Evolutionary conservation across 2,329 filamentous ascomycete species (phyloP).

Genomic region (Fusarium haematococcum): DNA sequence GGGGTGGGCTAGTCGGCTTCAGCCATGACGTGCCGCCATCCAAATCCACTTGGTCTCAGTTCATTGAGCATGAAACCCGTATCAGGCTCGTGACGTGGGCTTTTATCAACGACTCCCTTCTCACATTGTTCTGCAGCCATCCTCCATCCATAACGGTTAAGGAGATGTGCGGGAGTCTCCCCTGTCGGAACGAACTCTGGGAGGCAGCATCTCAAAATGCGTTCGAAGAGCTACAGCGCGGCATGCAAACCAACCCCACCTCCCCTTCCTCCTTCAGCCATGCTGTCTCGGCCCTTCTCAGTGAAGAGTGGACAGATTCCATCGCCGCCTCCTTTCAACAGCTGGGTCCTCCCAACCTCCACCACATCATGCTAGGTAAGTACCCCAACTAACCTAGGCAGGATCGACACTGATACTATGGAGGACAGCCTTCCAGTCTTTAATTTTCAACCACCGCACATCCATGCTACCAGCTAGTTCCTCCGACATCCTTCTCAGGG

Average conservation of each 20-base stretch:
- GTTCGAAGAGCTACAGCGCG: background rate
- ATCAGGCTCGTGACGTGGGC: slow-evolving; percentile 31
- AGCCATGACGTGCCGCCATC: background rate
- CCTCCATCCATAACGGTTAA: slow-evolving; percentile 14
- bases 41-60: background rate
- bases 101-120: slow-evolving; percentile 13
- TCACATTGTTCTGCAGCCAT: slow-evolving; percentile 25
- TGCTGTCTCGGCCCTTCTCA: slow-evolving; percentile 9
- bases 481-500: background rate
- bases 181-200: slow-evolving; percentile 23
- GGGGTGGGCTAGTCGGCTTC: background rate
- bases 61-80: slow-evolving; percentile 25
- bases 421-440: slow-evolving; percentile 1
- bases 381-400: fast-evolving
- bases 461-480: background rate
- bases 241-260: background rate
- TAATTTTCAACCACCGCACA: slow-evolving; percentile 23
- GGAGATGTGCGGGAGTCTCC: slow-evolving; percentile 31
- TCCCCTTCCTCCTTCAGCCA: background rate
- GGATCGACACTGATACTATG: background rate
- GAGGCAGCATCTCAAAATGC: slow-evolving; percentile 4
- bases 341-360: slow-evolving; percentile 5
- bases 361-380: background rate
- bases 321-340: background rate
- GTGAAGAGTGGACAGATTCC: slow-evolving; percentile 3